Evolutionary conservation across 1,284 basidiomycete species (phyloP), one percentile per base, ranked within the genome.

Genomic region (Mycena citricolor): DNA sequence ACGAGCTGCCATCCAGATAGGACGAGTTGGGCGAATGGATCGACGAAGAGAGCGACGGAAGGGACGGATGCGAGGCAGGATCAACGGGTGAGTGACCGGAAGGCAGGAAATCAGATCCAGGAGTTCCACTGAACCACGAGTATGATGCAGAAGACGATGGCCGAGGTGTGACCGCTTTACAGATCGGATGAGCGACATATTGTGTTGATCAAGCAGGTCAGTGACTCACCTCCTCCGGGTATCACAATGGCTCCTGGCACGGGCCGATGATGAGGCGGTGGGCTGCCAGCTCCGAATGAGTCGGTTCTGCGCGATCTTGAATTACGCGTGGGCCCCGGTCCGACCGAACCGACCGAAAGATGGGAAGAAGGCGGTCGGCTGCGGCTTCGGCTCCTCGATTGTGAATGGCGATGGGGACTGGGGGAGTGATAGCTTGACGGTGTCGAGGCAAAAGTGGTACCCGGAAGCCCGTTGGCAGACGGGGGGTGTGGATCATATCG

Each of bases 221-320:
- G n/a, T n/a, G n/a, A n/a, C n/a, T n/a, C n/a, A n/a, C n/a, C n/a
- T n/a, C n/a, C n/a, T n/a, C 71, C 67, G 1, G 80, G 81, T 51
- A 83, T 84, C 42, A 82, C 66, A 56, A 83, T 80, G 13, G 77
- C 78, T 54, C 75, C 73, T 1, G 72, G 44, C 17, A 51, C 43
- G 16, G 45, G 49, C 16, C 47, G 36, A n/a, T 49, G 38, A 0
- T 63, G 65, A n/a, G 68, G 68, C n/a, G 62, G 63, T 19, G 59
- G 63, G 11, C 70, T 70, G 32, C 68, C n/a, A n/a, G n/a, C n/a
- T n/a, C n/a, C 64, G 44, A 52, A 11, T 0, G 74, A 73, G 12
- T 83, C 68, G 45, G 69, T 70, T 35, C 77, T 59, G 32, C 76
- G 64, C 32, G 70, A 57, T 11, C 76, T 63, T 3, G 68, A 66